Base-by-base conservation (phyloP, 148 eudicot genomes). In the Vaccinium darrowii region DNA sequence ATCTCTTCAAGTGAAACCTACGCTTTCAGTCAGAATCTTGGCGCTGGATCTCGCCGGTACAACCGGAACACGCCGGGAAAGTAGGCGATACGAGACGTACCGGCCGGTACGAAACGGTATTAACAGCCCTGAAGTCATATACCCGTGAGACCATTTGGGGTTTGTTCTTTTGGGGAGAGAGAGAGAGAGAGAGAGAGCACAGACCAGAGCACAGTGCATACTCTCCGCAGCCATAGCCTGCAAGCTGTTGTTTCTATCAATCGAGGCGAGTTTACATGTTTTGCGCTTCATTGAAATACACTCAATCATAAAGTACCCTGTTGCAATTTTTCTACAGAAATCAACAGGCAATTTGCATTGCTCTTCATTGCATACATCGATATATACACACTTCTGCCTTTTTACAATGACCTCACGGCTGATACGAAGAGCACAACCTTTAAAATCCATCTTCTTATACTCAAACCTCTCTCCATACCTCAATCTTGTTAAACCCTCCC, bases 361-460 rank as follows among this genome's bases (percentile, higher is more conserved):
- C 9, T 25, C 19, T 49, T 81, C 75, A n/a, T 11, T 65, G n/a
- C 53, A 53, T 6, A 30, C 6, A 77, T n/a, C 53, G 54, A 53
- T 52, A 25, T 27, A 30, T 57, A 57, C 5, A 57, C 21, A 58
- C 19, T 43, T 43, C 3, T 18, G 3, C 50, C 27, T 58, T 54
- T 36, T 81, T 79, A 54, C 80, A 86, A 93, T 93, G 96, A 83
- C 84, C 73, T 60, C 88, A 47, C n/a, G 86, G 84, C 60, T 88
- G 2, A 84, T 90, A 86, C 85, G 89, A 81, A 63, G 74, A 81
- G 86, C 88, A 80, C 84, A 76, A 30, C 39, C 67, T 30, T 43
- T 88, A 18, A 84, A 62, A 76, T 51, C 85, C 67, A 65, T 87
- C 73, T 65, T 91, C 60, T 63, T 75, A 58, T 82, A 69, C 77